Base-by-base conservation (phyloP, 805 yeast genomes). In the Wilhelminamyces savonicus region DNA sequence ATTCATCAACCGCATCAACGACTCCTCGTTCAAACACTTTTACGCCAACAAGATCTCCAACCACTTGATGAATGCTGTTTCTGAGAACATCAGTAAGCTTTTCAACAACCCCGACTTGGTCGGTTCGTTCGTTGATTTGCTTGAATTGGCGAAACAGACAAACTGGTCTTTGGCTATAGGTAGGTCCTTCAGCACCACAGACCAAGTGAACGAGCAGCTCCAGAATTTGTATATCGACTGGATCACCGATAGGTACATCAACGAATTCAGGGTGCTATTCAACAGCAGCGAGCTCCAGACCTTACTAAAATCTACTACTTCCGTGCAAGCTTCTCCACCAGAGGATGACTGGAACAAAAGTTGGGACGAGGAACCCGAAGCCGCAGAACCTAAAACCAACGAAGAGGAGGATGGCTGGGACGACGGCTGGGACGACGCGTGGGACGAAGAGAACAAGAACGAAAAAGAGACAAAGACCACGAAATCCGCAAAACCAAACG, bases 231-330 rank as follows among this genome's bases (percentile, higher is more conserved):
- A 60, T 33, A 24, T 37, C 21, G 49, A 60, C 27, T 61, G 63
- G 60, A 31, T 52, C 3, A 35, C 50, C 10, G 61, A 59, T 25
- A 52, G 50, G 24, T 60, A 50, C 35, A 53, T 63, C 21, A 48
- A 56, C 23, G 39, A 40, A 28, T 44, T 62, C 13, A 43, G 63
- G 22, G 24, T 29, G 4, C 30, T 41, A 4, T 54, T 51, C 30
- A 37, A 23, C 17, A 29, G n/a, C n/a, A n/a, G n/a, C n/a, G n/a
- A n/a, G n/a, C n/a, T n/a, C n/a, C n/a, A n/a, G n/a, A n/a, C n/a
- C n/a, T n/a, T n/a, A n/a, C n/a, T n/a, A n/a, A n/a, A n/a, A n/a
- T n/a, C n/a, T n/a, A n/a, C n/a, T n/a, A n/a, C n/a, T n/a, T n/a
- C n/a, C n/a, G n/a, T n/a, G n/a, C n/a, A n/a, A n/a, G n/a, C n/a